Base-by-base conservation (phyloP, 495 filamentous ascomycete genomes). In the Tuber melanosporum region DNA sequence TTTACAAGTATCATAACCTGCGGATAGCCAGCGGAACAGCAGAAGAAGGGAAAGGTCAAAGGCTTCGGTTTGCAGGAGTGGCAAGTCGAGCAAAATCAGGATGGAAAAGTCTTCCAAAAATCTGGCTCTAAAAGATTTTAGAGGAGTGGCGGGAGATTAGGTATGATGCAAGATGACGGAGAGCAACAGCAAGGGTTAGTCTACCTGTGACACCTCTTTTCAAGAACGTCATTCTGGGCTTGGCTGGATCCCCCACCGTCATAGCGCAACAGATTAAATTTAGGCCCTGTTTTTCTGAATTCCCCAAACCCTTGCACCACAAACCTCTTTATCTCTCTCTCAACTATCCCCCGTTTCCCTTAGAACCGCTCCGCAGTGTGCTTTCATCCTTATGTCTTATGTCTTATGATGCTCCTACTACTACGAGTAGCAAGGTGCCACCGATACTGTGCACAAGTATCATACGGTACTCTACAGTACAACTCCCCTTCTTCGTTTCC, bases 121-220 rank as follows among this genome's bases (percentile, higher is more conserved):
- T n/a, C 49, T 6, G 26, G n/a, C 6, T 66, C 12, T n/a, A 66
- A 66, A 32, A 32, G 57, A 9, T 62, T 62, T 26, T 15, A 62
- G 26, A n/a, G 2, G 14, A 15, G n/a, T 66, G n/a, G 57, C 57
- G 57, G 57, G 57, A 12, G 57, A 66, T 66, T 1, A 15, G 26
- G 57, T 66, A 66, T 66, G 57, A 66, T 66, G 57, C 57, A 66
- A 66, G 57, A 66, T 66, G 57, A 66, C 57, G 57, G 57, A 66
- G 57, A 3, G 57, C 57, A 66, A 66, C 26, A 6, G 26, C 57
- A 66, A 32, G 57, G 57, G 26, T 66, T 1, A 41, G 3, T 41
- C 3, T 41, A 41, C 2, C 3, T 41, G 3, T 41, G 17, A 66
- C 57, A 32, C 57, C 26, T 26, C 57, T 32, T 32, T n/a, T 66